Evolutionary conservation across 768 basidiomycete genomes (phyloP).

Genomic region (Podaxis sp.): DNA sequence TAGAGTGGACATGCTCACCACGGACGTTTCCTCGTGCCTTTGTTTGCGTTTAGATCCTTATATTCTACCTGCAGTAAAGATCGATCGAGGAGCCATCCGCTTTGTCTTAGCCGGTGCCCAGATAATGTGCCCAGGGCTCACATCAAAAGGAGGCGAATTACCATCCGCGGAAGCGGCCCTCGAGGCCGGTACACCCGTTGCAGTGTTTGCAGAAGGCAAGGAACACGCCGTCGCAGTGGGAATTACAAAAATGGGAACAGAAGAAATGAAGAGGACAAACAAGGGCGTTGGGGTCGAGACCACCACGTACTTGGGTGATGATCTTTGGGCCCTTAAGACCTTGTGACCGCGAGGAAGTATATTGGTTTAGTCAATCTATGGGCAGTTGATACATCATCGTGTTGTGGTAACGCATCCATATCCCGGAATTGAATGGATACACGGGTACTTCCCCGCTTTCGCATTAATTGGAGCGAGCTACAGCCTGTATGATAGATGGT

Average conservation of each 20-base stretch:
- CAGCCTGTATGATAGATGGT: not conserved
- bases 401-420: not conserved
- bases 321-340: slow-evolving; percentile 73
- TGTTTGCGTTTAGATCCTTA: slow-evolving; percentile 68
- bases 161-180: slow-evolving; percentile 72
- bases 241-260: slow-evolving; percentile 75
- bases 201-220: slow-evolving; percentile 94
- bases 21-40: slow-evolving; percentile 12
- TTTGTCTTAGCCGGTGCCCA: slow-evolving; percentile 92
- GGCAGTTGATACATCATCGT: not conserved
- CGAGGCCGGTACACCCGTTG: slow-evolving; percentile 76
- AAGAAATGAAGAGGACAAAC: slow-evolving; percentile 88
- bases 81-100: slow-evolving; percentile 97
- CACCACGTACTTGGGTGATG: slow-evolving; percentile 83
- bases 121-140: slow-evolving; percentile 98
- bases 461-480: not conserved
- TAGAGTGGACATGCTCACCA: slow-evolving; percentile 7
- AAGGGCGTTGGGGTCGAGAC: slow-evolving; percentile 91
- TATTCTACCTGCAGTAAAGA: slow-evolving; percentile 81
- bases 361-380: not conserved
- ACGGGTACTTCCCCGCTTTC: not conserved
- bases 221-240: slow-evolving; percentile 89
- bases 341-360: slow-evolving; percentile 38
- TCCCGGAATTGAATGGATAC: not conserved
- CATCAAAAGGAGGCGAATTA: slow-evolving; percentile 86